Percentiles rank a stretch among this genome's conserved stretches.
Conservation (phyloP, 306 rosid species). For the Pachyrhizus erosus region DNA sequence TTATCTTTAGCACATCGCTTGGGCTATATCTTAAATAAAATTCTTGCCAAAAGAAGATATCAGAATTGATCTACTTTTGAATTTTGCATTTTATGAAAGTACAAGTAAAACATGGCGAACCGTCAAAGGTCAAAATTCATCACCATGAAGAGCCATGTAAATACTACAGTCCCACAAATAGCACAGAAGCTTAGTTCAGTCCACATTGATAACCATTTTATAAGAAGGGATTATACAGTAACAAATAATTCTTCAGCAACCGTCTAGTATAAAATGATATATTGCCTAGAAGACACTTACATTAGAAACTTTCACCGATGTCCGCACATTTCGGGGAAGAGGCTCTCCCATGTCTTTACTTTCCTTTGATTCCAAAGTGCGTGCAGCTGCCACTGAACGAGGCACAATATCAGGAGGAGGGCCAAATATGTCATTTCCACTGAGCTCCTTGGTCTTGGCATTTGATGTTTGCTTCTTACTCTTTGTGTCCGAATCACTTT, state of each 20-base stretch:
- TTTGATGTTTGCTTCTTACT: constrained; percentile 68
- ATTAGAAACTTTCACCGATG: constrained; percentile 93
- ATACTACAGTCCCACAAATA: constrained; percentile 1
- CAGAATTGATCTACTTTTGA: too few species aligned
- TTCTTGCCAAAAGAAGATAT: neutral
- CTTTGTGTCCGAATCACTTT: constrained; percentile 66
- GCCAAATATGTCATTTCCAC: constrained; percentile 92
- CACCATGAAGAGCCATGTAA: neutral
- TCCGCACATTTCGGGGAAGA: constrained; percentile 67
- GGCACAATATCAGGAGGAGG: constrained; percentile 83
- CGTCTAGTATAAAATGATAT: constrained; percentile 28
- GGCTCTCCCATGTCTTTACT: constrained; percentile 82
- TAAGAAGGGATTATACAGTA: constrained; percentile 5
- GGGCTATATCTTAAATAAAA: constrained; percentile 20
- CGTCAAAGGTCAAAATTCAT: too few species aligned
- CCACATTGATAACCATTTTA: constrained; percentile 21
- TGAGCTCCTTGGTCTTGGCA: constrained; percentile 88
- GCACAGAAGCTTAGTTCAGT: constrained; percentile 31
- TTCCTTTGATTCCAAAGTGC: constrained; percentile 62
- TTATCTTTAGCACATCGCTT: constrained; percentile 14
- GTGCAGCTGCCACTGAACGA: constrained; percentile 62
- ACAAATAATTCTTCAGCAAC: neutral
- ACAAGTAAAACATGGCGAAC: too few species aligned
- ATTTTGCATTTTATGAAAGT: too few species aligned
- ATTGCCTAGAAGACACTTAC: constrained; percentile 60